Evolutionary conservation across 1,284 basidiomycete species (phyloP).

Genomic region (Irpex sp.): DNA sequence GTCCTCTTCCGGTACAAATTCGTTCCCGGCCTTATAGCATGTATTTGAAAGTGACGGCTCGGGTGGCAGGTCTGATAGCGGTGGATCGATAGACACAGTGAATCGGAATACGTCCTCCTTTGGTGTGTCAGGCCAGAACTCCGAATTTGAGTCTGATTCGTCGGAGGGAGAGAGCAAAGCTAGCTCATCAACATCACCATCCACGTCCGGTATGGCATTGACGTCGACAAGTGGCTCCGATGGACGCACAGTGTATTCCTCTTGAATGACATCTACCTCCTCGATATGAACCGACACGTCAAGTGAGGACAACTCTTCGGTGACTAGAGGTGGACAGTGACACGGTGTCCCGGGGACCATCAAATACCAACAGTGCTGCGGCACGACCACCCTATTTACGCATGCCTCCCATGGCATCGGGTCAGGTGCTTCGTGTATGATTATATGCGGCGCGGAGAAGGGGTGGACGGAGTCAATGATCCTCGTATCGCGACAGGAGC

Average conservation of each 20-base stretch:
- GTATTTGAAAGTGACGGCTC: too few relatives aligned
- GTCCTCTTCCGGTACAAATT: constrained; percentile 11
- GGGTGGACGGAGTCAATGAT: constrained; percentile 42
- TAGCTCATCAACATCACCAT: background rate
- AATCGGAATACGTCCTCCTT: background rate
- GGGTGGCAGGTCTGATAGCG: background rate
- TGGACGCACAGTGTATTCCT: background rate
- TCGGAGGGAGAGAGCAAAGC: background rate
- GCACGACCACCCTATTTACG: constrained; percentile 8
- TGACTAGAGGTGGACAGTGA: background rate
- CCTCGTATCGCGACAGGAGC: constrained; percentile 26
- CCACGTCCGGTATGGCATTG: background rate
- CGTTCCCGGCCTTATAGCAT: background rate
- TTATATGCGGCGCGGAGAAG: constrained; percentile 45
- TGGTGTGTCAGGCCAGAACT: background rate
- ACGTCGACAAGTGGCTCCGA: background rate
- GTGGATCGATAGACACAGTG: background rate
- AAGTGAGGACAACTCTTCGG: constrained; percentile 5
- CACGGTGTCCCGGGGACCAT: constrained; percentile 13
- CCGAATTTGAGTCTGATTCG: constrained; percentile 3
- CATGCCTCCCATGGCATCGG: constrained; percentile 30
- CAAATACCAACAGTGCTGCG: constrained; percentile 18
- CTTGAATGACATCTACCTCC: too few relatives aligned
- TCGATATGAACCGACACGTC: background rate
- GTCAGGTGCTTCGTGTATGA: constrained; percentile 39